Evolutionary conservation across 805 yeast species (phyloP).

Genomic region (Candida lessepsii): DNA sequence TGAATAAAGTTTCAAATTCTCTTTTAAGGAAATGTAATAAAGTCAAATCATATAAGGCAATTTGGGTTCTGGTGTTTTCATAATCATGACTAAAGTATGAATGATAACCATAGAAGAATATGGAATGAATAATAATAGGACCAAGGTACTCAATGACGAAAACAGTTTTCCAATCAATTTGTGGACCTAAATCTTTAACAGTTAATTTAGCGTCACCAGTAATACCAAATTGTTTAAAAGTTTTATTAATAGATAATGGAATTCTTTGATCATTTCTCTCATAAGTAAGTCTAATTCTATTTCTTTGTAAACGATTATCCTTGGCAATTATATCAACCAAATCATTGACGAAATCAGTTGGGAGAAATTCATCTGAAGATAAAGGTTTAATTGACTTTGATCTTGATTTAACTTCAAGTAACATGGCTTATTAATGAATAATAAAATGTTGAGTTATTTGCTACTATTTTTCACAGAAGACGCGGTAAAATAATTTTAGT

Average conservation of each 20-base stretch:
- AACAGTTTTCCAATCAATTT: conserved; percentile 90
- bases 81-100: conserved; percentile 21
- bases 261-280: conserved; percentile 31
- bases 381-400: conserved; percentile 56
- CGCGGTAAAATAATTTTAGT: too few relatives aligned
- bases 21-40: conserved; percentile 81
- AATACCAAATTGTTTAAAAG: conserved; percentile 47
- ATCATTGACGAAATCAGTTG: conserved; percentile 37
- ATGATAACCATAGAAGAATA: conserved; percentile 50
- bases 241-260: conserved; percentile 45
- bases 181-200: conserved; percentile 91
- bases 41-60: conserved; percentile 52
- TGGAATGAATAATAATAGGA: conserved; percentile 77
- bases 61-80: conserved; percentile 52
- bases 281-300: conserved; percentile 26
- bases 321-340: conserved; percentile 44
- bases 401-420: conserved; percentile 50
- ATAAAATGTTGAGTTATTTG: too few relatives aligned
- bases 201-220: conserved; percentile 41
- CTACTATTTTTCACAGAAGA: too few relatives aligned
- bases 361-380: conserved; percentile 36
- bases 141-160: conserved; percentile 86
- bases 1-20: conserved; percentile 79
- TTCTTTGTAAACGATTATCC: conserved; percentile 36
- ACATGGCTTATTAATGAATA: background rate